Conservation (phyloP, 768 basidiomycete genomes). For the Tricholoma flavovirens region DNA sequence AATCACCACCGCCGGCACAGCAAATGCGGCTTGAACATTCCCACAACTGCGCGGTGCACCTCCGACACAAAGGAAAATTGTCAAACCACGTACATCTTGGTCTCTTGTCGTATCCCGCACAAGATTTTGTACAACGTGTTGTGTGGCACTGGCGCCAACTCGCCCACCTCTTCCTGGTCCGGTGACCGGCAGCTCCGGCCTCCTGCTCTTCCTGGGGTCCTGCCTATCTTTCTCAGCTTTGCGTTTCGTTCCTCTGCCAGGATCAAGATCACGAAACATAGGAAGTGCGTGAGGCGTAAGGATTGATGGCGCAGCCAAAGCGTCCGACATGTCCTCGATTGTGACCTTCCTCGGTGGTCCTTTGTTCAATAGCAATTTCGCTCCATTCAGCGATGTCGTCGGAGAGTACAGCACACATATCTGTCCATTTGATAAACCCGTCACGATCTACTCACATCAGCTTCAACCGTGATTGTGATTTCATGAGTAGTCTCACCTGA, state of each 20-base stretch:
- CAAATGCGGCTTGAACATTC: constrained; percentile 6
- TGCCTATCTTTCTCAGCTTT: constrained; percentile 84
- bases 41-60: neutral
- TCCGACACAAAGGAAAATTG: constrained; percentile 6
- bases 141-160: constrained; percentile 94
- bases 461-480: neutral
- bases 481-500: constrained; percentile 53
- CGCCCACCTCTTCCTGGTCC: constrained; percentile 93
- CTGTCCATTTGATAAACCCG: constrained; percentile 82
- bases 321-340: constrained; percentile 85
- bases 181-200: constrained; percentile 88
- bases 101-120: constrained; percentile 87
- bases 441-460: constrained; percentile 58
- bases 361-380: constrained; percentile 82
- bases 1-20: constrained; percentile 3
- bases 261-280: constrained; percentile 83
- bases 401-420: constrained; percentile 93
- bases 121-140: constrained; percentile 93
- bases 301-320: constrained; percentile 80
- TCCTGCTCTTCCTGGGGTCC: constrained; percentile 87
- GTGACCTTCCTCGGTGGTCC: constrained; percentile 79
- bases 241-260: constrained; percentile 73
- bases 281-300: constrained; percentile 88
- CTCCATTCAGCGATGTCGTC: constrained; percentile 82
- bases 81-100: constrained; percentile 91